Conservation (phyloP, 352 stramenopile genomes). For the Globisporangium recalcitrans region DNA sequence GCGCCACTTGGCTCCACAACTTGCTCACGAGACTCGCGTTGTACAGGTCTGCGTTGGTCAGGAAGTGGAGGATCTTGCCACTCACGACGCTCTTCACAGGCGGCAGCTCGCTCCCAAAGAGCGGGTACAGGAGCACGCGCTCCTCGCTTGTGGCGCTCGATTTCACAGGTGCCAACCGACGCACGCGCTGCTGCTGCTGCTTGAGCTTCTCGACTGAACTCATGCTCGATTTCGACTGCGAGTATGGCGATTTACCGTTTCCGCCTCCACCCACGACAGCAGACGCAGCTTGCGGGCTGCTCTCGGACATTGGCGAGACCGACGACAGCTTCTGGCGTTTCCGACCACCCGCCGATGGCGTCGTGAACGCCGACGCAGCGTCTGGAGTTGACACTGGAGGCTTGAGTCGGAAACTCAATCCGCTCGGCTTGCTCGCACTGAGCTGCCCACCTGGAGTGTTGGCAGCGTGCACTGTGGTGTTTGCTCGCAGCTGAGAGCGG, state of each 20-base stretch:
- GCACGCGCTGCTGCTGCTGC: not conserved
- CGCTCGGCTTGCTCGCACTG: not conserved
- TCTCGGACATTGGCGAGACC: slow-evolving; percentile 28
- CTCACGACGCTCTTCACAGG: slow-evolving; percentile 60
- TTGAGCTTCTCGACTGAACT: not conserved
- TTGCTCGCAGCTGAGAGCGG: slow-evolving; percentile 37
- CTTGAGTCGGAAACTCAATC: slow-evolving; percentile 21
- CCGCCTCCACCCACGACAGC: not conserved
- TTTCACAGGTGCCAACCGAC: not conserved
- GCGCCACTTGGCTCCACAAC: slow-evolving; percentile 75
- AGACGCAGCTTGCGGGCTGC: slow-evolving; percentile 11
- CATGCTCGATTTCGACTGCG: not conserved
- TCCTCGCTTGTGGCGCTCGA: not conserved
- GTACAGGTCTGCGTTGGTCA: slow-evolving; percentile 74
- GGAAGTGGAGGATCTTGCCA: slow-evolving; percentile 59
- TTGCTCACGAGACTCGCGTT: slow-evolving; percentile 82
- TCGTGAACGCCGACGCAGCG: slow-evolving; percentile 10
- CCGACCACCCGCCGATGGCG: slow-evolving; percentile 2
- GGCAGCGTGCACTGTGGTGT: slow-evolving; percentile 1
- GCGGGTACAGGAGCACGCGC: slow-evolving; percentile 58
- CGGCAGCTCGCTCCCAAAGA: slow-evolving; percentile 59
- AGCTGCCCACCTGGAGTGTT: not conserved
- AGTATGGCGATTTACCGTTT: not conserved
- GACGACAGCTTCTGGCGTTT: slow-evolving; percentile 18
- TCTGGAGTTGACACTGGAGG: not conserved